A percentile compares a stretch with the other conserved stretches of the same genome.
Evolutionary conservation across 495 filamentous ascomycete genomes (phyloP).

Genomic region (Hypomontagnella submonticulosa): DNA sequence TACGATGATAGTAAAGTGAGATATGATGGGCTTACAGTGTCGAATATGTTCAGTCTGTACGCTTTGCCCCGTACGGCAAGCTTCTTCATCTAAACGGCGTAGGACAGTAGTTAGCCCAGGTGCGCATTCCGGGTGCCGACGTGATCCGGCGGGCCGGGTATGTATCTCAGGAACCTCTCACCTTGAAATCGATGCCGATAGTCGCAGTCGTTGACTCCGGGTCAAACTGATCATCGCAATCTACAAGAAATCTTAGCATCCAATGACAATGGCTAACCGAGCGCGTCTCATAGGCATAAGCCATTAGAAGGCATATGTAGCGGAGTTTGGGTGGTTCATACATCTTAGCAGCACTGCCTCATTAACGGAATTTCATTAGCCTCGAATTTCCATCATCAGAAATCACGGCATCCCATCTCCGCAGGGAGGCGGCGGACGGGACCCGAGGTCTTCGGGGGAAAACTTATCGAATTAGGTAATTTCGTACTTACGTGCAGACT

Average conservation of each 20-base stretch:
- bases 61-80: constrained; percentile 62
- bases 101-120: constrained; percentile 1
- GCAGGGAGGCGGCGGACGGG: neutral
- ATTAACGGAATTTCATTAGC: constrained; percentile 26
- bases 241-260: constrained; percentile 24
- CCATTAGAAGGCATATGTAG: neutral
- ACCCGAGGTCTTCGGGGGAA: neutral
- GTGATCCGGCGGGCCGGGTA: neutral
- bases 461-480: constrained; percentile 4
- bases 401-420: no score
- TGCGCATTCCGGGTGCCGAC: neutral
- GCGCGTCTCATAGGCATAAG: neutral
- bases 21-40: constrained; percentile 58
- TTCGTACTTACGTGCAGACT: constrained; percentile 61
- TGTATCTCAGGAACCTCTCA: constrained; percentile 40
- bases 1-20: neutral
- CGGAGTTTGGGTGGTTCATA: constrained; percentile 46
- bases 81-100: constrained; percentile 54
- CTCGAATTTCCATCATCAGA: neutral
- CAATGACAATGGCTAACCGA: neutral
- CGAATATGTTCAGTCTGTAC: constrained; percentile 67
- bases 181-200: constrained; percentile 72
- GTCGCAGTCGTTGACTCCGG: constrained; percentile 66
- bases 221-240: constrained; percentile 71
- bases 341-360: constrained; percentile 49